Evolutionary conservation across 352 stramenopile species (phyloP).

Genomic region (Phytophthora sp.): DNA sequence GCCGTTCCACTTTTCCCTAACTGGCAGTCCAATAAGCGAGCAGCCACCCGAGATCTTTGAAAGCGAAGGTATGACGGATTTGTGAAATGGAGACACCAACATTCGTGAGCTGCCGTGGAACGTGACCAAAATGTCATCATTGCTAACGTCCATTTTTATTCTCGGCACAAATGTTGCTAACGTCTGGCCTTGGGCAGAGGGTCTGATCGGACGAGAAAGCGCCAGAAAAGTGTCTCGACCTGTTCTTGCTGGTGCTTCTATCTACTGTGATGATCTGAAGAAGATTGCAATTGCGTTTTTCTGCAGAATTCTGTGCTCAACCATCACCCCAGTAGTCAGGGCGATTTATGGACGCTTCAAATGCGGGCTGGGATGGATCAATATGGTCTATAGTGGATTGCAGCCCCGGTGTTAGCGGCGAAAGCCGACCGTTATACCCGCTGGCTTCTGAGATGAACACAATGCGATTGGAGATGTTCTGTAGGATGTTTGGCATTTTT

Average conservation of each 20-base stretch:
- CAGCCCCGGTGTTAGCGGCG: neutral
- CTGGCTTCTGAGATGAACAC: constrained; percentile 1
- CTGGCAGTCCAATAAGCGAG: neutral
- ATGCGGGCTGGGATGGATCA: neutral
- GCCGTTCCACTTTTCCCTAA: neutral
- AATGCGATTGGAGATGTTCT: no score
- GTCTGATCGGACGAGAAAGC: neutral
- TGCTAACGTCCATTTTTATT: no score
- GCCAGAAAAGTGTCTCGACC: no score
- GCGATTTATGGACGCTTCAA: neutral
- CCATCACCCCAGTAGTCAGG: neutral
- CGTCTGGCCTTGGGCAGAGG: neutral
- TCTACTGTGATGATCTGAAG: neutral
- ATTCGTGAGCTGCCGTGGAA: neutral
- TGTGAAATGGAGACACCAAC: neutral
- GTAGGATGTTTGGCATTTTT: no score
- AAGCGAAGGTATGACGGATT: neutral
- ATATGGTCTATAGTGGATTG: constrained; percentile 12
- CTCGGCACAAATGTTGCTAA: neutral
- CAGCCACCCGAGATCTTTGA: neutral
- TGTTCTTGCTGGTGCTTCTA: neutral
- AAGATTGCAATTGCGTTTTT: neutral
- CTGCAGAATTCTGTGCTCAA: neutral
- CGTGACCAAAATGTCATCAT: neutral
- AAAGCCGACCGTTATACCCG: constrained; percentile 1